Conservation (phyloP, 2,329 filamentous ascomycete species). For the Bimuria novae-zelandiae region DNA sequence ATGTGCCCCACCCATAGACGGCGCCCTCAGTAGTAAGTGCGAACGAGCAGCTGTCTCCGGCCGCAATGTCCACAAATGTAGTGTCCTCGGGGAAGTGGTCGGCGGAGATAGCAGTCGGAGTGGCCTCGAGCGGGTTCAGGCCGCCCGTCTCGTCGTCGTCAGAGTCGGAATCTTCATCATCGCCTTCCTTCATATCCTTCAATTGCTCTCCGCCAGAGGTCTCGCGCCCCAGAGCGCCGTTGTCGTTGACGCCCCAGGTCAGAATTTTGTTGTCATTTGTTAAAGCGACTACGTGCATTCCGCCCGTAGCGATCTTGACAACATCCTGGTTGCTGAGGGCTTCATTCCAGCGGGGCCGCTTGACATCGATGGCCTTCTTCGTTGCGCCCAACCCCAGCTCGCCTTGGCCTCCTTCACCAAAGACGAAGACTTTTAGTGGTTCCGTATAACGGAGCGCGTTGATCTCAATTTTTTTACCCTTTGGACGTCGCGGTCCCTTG, state of each 20-base stretch:
- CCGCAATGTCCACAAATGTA: slow-evolving; percentile 68
- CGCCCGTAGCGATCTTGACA: slow-evolving; percentile 76
- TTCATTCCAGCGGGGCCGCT: slow-evolving; percentile 72
- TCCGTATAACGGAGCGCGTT: slow-evolving; percentile 66
- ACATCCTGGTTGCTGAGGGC: slow-evolving; percentile 66
- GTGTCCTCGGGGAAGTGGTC: slow-evolving; percentile 65
- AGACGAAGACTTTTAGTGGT: slow-evolving; percentile 75
- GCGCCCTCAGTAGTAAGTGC: slow-evolving; percentile 74
- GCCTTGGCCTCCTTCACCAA: slow-evolving; percentile 78
- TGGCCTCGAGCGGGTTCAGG: slow-evolving; percentile 74
- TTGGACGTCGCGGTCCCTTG: slow-evolving; percentile 38
- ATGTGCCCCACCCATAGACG: slow-evolving; percentile 85
- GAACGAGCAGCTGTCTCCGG: slow-evolving; percentile 76
- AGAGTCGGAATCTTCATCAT: slow-evolving; percentile 51
- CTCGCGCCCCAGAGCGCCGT: slow-evolving; percentile 77
- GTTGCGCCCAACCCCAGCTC: slow-evolving; percentile 77
- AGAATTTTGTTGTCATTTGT: slow-evolving; percentile 81
- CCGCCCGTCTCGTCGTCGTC: slow-evolving; percentile 64
- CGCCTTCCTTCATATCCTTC: slow-evolving; percentile 57
- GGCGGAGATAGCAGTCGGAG: slow-evolving; percentile 62
- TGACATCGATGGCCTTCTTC: slow-evolving; percentile 71
- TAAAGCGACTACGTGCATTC: slow-evolving; percentile 79
- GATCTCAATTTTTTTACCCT: slow-evolving; percentile 53
- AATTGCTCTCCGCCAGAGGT: slow-evolving; percentile 66
- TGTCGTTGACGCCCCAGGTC: slow-evolving; percentile 88